phyloP scores from a whole-genome alignment of 768 basidiomycete genomes.

The Mycena amicta region DNA sequence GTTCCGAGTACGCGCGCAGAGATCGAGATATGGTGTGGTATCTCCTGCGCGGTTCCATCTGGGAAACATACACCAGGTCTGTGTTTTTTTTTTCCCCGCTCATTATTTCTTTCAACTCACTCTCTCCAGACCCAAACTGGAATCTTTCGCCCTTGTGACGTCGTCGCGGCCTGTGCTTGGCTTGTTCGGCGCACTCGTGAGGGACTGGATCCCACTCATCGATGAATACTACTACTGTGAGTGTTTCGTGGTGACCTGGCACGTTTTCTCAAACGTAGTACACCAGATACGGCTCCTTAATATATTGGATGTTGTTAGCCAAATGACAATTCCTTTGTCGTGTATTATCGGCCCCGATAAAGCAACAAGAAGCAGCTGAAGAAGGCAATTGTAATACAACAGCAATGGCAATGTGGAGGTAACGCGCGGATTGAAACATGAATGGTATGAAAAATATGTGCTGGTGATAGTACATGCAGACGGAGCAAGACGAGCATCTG shows the following conservation, averaged over 20 bases:
- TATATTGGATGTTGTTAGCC: background rate
- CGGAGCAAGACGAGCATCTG: background rate
- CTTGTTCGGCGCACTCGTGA: conserved; percentile 68
- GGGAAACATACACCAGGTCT: conserved; percentile 77
- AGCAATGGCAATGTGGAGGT: conserved; percentile 1
- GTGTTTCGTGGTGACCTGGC: conserved; percentile 31
- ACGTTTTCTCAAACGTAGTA: conserved; percentile 1
- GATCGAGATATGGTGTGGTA: conserved; percentile 87
- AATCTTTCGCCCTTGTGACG: conserved; percentile 58
- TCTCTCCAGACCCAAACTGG: conserved; percentile 71
- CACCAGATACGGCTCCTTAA: conserved; percentile 40
- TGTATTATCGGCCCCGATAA: too few species aligned
- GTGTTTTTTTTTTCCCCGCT: conserved; percentile 17
- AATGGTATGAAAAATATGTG: background rate
- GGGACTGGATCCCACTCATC: conserved; percentile 87
- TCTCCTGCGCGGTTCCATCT: conserved; percentile 82
- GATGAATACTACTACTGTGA: conserved; percentile 91
- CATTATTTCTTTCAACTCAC: conserved; percentile 8
- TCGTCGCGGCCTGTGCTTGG: conserved; percentile 64
- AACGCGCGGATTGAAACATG: background rate
- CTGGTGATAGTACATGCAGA: background rate
- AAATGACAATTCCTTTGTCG: too few species aligned
- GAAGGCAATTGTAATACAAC: background rate
- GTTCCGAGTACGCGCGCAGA: conserved; percentile 77
- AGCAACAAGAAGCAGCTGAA: too few species aligned